Evolutionary conservation across 805 yeast genomes (phyloP).

Genomic region (Candida tibetensis): DNA sequence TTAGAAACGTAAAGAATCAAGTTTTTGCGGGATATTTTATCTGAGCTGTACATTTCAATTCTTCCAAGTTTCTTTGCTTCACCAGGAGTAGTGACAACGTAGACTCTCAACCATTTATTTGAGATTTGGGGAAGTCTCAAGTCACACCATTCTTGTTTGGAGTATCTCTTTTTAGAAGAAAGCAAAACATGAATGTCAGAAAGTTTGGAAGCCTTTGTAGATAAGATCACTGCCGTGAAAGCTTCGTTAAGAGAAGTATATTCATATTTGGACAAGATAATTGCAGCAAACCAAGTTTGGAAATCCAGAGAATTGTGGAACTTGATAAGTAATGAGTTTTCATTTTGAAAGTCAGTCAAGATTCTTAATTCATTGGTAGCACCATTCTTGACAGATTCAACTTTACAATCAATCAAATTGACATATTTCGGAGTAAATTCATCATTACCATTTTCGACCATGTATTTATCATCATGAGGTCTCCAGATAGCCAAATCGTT

Average conservation of each 20-base stretch:
- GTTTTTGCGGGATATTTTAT: conserved; percentile 48
- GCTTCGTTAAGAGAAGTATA: conserved; percentile 55
- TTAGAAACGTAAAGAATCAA: conserved; percentile 49
- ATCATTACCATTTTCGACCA: conserved; percentile 28
- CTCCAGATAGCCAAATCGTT: conserved; percentile 52
- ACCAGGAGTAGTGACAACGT: conserved; percentile 47
- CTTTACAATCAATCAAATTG: conserved; percentile 46
- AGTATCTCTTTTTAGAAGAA: conserved; percentile 45
- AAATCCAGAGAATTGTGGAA: conserved; percentile 21
- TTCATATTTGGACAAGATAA: conserved; percentile 57
- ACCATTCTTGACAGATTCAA: conserved; percentile 14
- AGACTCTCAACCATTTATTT: conserved; percentile 58
- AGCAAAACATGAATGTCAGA: conserved; percentile 59
- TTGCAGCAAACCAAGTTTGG: conserved; percentile 44
- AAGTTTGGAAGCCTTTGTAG: conserved; percentile 54
- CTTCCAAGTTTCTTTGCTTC: conserved; percentile 47
- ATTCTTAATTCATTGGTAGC: conserved; percentile 21
- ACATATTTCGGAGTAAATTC: conserved; percentile 50
- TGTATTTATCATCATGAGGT: conserved; percentile 26
- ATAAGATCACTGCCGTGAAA: conserved; percentile 61
- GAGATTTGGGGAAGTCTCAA: conserved; percentile 57
- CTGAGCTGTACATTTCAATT: conserved; percentile 51
- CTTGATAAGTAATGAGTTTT: conserved; percentile 23
- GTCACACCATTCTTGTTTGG: conserved; percentile 60
- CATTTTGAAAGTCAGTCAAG: conserved; percentile 27